Percentiles rank a stretch among this genome's conserved stretches.
phyloP scores from a whole-genome alignment of 2,329 filamentous ascomycete genomes.

The Aspergillus sojae region DNA sequence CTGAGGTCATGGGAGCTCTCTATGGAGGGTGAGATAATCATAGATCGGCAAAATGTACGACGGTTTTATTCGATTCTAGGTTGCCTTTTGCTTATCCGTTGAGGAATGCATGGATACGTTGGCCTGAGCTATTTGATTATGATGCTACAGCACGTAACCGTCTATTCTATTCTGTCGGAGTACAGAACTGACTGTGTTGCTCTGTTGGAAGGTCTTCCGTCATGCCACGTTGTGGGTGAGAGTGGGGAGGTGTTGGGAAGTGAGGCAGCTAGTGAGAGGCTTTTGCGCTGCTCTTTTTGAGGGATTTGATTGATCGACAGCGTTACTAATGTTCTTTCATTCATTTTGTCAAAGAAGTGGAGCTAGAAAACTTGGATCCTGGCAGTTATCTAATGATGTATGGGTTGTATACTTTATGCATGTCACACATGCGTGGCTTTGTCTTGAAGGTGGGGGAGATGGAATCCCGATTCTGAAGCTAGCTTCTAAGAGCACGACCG shows the following conservation, averaged over 20 bases:
- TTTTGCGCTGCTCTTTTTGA: background rate
- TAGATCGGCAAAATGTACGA: background rate
- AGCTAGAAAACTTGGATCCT: background rate
- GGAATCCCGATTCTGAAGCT: no score
- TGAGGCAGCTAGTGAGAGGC: background rate
- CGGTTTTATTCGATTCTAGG: background rate
- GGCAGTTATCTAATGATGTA: background rate
- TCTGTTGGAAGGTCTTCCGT: background rate
- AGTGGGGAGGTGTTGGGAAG: slow-evolving; percentile 15
- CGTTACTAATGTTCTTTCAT: background rate
- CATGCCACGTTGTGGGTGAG: slow-evolving; percentile 6
- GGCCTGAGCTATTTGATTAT: background rate
- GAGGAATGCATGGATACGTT: background rate
- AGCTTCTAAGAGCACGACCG: background rate
- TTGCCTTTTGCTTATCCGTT: background rate
- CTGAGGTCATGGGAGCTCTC: background rate
- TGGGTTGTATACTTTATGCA: background rate
- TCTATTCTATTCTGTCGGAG: background rate
- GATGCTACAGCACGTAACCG: background rate
- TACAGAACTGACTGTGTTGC: background rate
- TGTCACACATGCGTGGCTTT: background rate
- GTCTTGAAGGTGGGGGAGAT: background rate
- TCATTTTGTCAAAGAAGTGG: background rate
- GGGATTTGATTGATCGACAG: background rate
- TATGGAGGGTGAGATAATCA: background rate